These are phyloP conservation scores for Metarhizium anisopliae DNA, from an alignment of 2,329 filamentous ascomycete genomes.

Conservation along the genomic window DNA sequence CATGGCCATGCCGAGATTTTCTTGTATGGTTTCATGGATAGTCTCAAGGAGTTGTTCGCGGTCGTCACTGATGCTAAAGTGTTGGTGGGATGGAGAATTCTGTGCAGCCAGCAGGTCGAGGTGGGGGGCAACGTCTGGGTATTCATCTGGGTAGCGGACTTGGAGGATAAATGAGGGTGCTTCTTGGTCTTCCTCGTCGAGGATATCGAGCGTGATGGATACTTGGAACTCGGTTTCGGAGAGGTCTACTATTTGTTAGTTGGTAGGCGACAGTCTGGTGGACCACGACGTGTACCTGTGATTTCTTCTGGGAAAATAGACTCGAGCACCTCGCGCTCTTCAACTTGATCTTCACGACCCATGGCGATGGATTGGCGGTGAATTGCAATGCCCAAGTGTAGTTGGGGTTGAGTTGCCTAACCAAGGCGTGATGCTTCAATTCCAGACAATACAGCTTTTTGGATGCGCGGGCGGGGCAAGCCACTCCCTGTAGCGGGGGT, in stretches of 20 bases:
- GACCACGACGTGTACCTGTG: constrained; percentile 50
- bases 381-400: not conserved
- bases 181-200: constrained; percentile 51
- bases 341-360: constrained; percentile 79
- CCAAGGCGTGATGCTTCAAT: not conserved
- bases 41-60: constrained; percentile 63
- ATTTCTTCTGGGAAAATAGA: constrained; percentile 99
- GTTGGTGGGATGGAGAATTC: constrained; percentile 58
- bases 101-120: constrained; percentile 71
- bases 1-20: constrained; percentile 97
- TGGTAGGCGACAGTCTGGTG: not conserved
- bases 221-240: constrained; percentile 86
- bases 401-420: not conserved
- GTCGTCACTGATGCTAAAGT: constrained; percentile 75
- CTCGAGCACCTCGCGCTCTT: constrained; percentile 95
- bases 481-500: constrained; percentile 16
- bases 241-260: constrained; percentile 52
- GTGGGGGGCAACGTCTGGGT: constrained; percentile 78
- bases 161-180: constrained; percentile 69
- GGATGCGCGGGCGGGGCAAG: not conserved
- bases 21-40: constrained; percentile 69
- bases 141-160: constrained; percentile 80
- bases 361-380: constrained; percentile 26
- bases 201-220: constrained; percentile 73
- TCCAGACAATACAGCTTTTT: not conserved